Evolutionary conservation across 345 rosid genomes (phyloP), one percentile per base, ranked within the genome.

Genomic region (Isatis tinctoria): DNA sequence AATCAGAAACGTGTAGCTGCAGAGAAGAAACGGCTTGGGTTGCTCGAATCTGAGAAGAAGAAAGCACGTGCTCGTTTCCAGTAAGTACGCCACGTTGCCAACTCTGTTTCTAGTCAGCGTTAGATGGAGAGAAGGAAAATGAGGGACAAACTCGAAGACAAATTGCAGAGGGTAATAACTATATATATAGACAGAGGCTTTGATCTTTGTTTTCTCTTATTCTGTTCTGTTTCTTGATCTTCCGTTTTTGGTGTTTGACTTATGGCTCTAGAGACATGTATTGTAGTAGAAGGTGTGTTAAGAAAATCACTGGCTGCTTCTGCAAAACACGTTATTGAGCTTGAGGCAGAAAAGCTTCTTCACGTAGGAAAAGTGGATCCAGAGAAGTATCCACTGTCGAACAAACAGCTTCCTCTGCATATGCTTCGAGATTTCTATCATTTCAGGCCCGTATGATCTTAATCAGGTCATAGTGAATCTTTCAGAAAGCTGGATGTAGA

Each of bases 1-100:
- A 85, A 87, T 81, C 97, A 96, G 81, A 96, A 90, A 77, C 91
- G 99, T 70, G 83, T 60, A 16, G 91, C 94, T 77, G 98, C 99
- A 17, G 98, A 96, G 89, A 90, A 82, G 84, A 96, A 96, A 82
- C 86, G 99, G 37, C 67, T 87, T 56, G 90, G 88, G 57, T 81
- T 96, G 77, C 75, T 96, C 65, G 99, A 96, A 77, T 95, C 87
- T 14, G 99, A 92, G 84, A 89, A 81, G 86, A 90, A 83, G 83
- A 85, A 85, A 76, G 98, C 98, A 63, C 63, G 80, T 81, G 94
- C 98, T 59, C 87, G 98, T 77, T 57, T 90, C 67, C 71, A 75
- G 72, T 90, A 87, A 82, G 97, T 89, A 45, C 90, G 79, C 72
- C 80, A 75, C 49, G 95, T 89, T 52, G 96, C 98, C 58, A 85